Evolutionary conservation across 148 eudicot genomes (phyloP).

Genomic region (Rhododendron simsii): DNA sequence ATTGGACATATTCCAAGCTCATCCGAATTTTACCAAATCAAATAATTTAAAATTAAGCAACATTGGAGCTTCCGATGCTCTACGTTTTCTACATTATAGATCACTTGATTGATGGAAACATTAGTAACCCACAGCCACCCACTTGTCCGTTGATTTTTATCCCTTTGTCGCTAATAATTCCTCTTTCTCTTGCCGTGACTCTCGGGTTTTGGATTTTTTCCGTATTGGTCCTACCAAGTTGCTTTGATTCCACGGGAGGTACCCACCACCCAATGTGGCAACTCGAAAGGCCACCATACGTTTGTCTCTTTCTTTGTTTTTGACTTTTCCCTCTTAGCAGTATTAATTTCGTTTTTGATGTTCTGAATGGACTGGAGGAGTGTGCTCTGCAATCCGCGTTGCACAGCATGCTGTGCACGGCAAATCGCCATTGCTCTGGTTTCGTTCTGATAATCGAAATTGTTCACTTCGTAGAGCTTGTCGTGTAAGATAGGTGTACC

Average conservation of each 20-base stretch:
- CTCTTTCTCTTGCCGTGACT: background rate
- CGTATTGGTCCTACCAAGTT: background rate
- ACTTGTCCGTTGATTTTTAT: background rate
- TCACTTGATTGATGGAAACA: background rate
- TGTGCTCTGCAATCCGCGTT: too few relatives aligned
- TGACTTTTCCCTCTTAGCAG: background rate
- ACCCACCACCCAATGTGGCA: background rate
- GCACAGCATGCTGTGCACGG: too few relatives aligned
- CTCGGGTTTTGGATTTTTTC: background rate
- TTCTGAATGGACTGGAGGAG: too few relatives aligned
- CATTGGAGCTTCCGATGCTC: too few relatives aligned
- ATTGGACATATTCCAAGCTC: too few relatives aligned
- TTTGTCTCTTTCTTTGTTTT: background rate
- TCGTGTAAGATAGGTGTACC: too few relatives aligned
- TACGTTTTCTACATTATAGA: background rate
- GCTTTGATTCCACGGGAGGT: background rate
- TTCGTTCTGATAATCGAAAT: too few relatives aligned
- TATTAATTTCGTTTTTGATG: background rate
- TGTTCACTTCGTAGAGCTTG: too few relatives aligned
- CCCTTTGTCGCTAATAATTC: background rate
- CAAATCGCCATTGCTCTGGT: too few relatives aligned
- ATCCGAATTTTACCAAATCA: too few relatives aligned
- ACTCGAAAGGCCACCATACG: background rate
- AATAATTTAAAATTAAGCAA: too few relatives aligned
- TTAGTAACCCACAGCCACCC: background rate